Percentiles rank a stretch among this genome's conserved stretches.
Evolutionary conservation across 2,329 filamentous ascomycete genomes (phyloP).

Genomic region (Phialophora verrucosa): DNA sequence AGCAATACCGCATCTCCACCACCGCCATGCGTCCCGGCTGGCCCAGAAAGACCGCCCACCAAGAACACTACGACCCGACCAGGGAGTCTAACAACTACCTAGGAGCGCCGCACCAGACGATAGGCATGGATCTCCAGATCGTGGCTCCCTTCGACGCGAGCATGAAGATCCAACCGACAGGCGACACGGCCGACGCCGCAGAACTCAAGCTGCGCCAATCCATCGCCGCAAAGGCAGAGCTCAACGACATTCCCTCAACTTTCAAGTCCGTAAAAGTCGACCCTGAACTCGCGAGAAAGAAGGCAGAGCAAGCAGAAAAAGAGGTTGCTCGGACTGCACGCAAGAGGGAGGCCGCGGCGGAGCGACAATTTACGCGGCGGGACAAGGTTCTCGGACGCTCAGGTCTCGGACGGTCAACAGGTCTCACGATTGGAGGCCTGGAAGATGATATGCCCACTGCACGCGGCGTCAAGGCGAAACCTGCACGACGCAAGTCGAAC

Average conservation of each 20-base stretch:
- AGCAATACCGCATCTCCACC: slow-evolving; percentile 65
- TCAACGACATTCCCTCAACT: slow-evolving; percentile 52
- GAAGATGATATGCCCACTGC: slow-evolving; percentile 61
- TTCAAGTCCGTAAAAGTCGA: slow-evolving; percentile 59
- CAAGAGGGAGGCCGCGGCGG: slow-evolving; percentile 61
- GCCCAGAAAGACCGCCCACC: slow-evolving; percentile 42
- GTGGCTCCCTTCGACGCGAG: slow-evolving; percentile 68
- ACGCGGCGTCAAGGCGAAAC: slow-evolving; percentile 42
- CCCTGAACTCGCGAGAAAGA: slow-evolving; percentile 64
- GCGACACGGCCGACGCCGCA: slow-evolving; percentile 63
- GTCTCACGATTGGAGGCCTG: slow-evolving; percentile 62
- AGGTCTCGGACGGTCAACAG: slow-evolving; percentile 52
- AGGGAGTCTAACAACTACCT: slow-evolving; percentile 70
- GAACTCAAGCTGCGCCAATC: slow-evolving; percentile 66
- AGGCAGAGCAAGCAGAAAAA: slow-evolving; percentile 65
- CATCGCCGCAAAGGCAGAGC: slow-evolving; percentile 61
- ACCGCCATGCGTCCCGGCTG: slow-evolving; percentile 61
- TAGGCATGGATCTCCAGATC: slow-evolving; percentile 63
- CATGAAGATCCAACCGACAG: slow-evolving; percentile 62
- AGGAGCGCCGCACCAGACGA: slow-evolving; percentile 61
- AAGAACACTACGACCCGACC: slow-evolving; percentile 56
- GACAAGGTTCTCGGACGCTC: slow-evolving; percentile 54
- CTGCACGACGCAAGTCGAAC: slow-evolving; percentile 48
- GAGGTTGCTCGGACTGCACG: slow-evolving; percentile 62
- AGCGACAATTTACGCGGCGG: slow-evolving; percentile 60